Evolutionary conservation across 148 eudicot genomes (phyloP).

Genomic region (Camellia japonica): DNA sequence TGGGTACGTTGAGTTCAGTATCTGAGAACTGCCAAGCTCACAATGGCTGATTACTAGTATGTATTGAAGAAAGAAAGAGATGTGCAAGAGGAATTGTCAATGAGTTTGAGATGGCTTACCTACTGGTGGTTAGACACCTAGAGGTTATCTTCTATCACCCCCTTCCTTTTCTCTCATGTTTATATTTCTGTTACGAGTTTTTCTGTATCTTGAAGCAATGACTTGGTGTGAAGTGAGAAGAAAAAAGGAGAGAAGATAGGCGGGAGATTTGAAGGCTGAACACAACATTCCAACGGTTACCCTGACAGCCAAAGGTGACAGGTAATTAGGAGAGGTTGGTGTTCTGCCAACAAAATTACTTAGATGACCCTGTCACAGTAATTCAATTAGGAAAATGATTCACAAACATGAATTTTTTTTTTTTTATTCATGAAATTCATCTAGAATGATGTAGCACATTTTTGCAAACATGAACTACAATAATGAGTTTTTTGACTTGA

Average conservation of each 20-base stretch:
- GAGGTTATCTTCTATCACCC: neutral
- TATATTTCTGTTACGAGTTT: slow-evolving; percentile 11
- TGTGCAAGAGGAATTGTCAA: slow-evolving; percentile 9
- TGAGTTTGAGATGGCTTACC: slow-evolving; percentile 32
- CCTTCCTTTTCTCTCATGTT: slow-evolving; percentile 11
- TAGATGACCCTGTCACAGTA: neutral
- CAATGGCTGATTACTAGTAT: neutral
- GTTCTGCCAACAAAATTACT: slow-evolving; percentile 6
- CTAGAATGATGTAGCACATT: too few relatives aligned
- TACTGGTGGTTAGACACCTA: slow-evolving; percentile 51
- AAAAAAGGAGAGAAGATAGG: neutral
- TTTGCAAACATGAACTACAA: too few relatives aligned
- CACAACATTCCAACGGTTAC: slow-evolving; percentile 21
- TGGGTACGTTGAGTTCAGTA: neutral
- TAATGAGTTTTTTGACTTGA: too few relatives aligned
- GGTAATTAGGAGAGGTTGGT: neutral
- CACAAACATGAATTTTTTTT: too few relatives aligned
- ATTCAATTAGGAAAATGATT: neutral
- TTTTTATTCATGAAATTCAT: too few relatives aligned
- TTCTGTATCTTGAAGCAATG: slow-evolving; percentile 60
- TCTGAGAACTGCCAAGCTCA: neutral
- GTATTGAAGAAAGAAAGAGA: slow-evolving; percentile 8
- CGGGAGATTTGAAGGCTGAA: slow-evolving; percentile 24
- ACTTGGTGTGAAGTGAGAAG: slow-evolving; percentile 17
- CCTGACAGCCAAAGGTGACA: slow-evolving; percentile 9